Base-by-base conservation (phyloP, 2,329 filamentous ascomycete genomes). In the Emergomyces pasteurianus region DNA sequence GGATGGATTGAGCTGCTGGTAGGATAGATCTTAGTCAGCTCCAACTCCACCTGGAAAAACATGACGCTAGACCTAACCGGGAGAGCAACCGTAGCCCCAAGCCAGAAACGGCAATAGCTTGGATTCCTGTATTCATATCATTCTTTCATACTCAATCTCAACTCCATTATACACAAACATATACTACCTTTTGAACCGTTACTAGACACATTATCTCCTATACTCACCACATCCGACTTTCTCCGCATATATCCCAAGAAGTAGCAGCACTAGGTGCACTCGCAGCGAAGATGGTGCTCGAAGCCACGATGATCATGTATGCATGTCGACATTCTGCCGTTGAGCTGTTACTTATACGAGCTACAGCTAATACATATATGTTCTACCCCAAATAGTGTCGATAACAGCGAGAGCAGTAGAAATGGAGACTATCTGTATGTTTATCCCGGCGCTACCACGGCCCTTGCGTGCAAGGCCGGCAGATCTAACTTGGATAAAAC, bases 251-350 rank as follows among this genome's bases (percentile, higher is more conserved):
- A 21, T 46, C 54, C 54, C 38, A 7, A 34, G 10, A 28, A 31
- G 7, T 10, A 7, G 12, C 36, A 43, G 54, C 54, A 31, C 54
- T 23, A 46, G 58, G 62, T 64, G 64, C 73, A 70, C 72, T 61
- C 65, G 70, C 75, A 75, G 78, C 75, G 85, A 92, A 82, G 73
- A 99, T 99, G 94, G 89, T 87, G 78, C 87, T 99, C 78, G 94
- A 99, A 86, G 95, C 94, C 80, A 95, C 95, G 65, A 97, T 99
- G 92, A 90, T 99, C 77, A 87, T 97, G 83, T 77, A 87, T 97
- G 83, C 78, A 65, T 61, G 75, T 73, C 64, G 38, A 46, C 14
- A 46, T 9, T 57, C 21, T 26, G 40, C 47, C 57, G 55, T 12
- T 12, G 28, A 31, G 40, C 46, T 34, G 34, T 12, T 26, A 49